Evolutionary conservation across 805 yeast species (phyloP).

Genomic region (Zygosaccharomyces bisporus): DNA sequence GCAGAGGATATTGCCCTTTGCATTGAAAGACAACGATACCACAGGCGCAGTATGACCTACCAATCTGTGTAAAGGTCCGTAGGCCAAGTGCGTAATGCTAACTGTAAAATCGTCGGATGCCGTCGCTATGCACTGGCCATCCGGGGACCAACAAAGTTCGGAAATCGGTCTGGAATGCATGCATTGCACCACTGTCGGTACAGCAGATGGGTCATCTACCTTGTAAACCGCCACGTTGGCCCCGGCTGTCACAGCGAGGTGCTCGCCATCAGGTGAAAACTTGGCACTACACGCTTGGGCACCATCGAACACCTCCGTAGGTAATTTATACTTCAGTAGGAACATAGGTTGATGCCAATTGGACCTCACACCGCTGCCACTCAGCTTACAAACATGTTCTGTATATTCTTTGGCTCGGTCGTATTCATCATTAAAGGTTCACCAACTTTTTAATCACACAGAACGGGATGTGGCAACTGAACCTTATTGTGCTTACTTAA

Average conservation of each 20-base stretch:
- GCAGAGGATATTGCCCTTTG: constrained; percentile 71
- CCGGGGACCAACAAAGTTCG: constrained; percentile 74
- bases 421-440: background rate
- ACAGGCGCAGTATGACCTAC: constrained; percentile 85
- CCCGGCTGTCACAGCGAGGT: constrained; percentile 59
- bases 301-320: constrained; percentile 4
- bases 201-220: constrained; percentile 36
- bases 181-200: constrained; percentile 18
- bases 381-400: background rate
- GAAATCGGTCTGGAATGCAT: constrained; percentile 61
- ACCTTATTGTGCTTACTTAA: background rate
- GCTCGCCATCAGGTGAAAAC: constrained; percentile 57
- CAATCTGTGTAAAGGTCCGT: constrained; percentile 44
- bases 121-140: constrained; percentile 67
- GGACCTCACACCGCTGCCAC: background rate
- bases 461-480: constrained; percentile 7
- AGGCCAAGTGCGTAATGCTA: constrained; percentile 61
- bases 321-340: constrained; percentile 8
- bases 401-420: background rate
- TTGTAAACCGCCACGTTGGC: constrained; percentile 59
- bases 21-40: constrained; percentile 62
- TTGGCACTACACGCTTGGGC: constrained; percentile 43
- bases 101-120: constrained; percentile 84
- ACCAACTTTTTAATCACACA: constrained; percentile 1
- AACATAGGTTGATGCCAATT: constrained; percentile 9